Conservation (phyloP, 495 filamentous ascomycete genomes). For the Aspergillus taichungensis region DNA sequence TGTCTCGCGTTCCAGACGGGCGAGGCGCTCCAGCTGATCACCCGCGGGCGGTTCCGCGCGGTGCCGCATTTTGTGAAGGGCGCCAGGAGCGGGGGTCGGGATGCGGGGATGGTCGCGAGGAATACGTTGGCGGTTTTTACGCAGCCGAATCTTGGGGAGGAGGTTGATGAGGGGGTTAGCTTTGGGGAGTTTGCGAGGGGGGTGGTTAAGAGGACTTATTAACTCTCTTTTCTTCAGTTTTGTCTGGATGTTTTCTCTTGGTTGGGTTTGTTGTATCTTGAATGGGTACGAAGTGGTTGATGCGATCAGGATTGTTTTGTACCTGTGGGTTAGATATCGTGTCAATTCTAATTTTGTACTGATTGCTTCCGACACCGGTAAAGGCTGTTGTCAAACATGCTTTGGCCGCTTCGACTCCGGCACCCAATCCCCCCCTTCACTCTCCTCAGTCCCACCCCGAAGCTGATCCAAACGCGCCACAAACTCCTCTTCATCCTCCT, state of each 20-base stretch:
- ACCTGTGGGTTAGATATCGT: no score
- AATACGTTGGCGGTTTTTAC: constrained; percentile 98
- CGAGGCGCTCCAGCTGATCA: constrained; percentile 83
- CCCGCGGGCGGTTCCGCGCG: constrained; percentile 76
- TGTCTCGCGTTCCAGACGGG: constrained; percentile 96
- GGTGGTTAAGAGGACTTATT: constrained; percentile 73
- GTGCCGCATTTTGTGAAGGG: constrained; percentile 96
- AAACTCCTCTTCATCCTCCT: constrained; percentile 9
- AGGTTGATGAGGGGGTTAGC: constrained; percentile 61
- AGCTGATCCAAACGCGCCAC: constrained; percentile 11
- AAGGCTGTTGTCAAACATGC: neutral
- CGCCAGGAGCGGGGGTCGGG: constrained; percentile 27
- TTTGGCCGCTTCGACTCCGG: constrained; percentile 8
- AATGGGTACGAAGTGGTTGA: neutral
- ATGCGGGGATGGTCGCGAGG: constrained; percentile 57
- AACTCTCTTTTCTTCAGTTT: neutral
- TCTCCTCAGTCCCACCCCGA: constrained; percentile 17
- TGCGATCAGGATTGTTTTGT: neutral
- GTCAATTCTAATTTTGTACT: no score
- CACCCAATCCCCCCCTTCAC: constrained; percentile 15
- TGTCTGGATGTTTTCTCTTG: neutral
- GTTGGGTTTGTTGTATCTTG: neutral
- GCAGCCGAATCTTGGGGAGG: constrained; percentile 85
- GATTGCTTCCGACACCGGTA: no score
- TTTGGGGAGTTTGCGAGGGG: constrained; percentile 87